These are phyloP conservation scores for Aureobasidium leucospermi DNA, from an alignment of 2,329 filamentous ascomycete genomes.

Conservation along the genomic window DNA sequence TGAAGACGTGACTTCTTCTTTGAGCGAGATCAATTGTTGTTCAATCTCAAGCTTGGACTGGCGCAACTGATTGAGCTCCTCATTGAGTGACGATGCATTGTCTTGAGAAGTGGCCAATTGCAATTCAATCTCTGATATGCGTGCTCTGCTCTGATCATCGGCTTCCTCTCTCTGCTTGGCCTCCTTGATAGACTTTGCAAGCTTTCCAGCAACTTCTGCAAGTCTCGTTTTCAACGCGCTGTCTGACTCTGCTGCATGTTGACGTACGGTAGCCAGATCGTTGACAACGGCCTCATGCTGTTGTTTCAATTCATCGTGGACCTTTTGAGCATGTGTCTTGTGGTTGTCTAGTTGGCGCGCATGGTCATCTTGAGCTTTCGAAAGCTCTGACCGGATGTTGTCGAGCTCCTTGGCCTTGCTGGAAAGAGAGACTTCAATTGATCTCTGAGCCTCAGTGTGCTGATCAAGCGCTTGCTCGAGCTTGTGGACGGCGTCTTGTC, in stretches of 20 bases:
- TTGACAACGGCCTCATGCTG: constrained; percentile 13
- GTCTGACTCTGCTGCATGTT: constrained; percentile 14
- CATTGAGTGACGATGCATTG: not conserved
- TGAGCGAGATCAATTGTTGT: not conserved
- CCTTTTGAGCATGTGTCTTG: not conserved
- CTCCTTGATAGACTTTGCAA: constrained; percentile 16
- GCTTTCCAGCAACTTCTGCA: constrained; percentile 22
- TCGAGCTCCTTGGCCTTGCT: constrained; percentile 7
- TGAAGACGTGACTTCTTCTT: not conserved
- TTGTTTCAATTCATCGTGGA: constrained; percentile 3
- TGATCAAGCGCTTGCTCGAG: not conserved
- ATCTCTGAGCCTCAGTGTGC: constrained; percentile 11
- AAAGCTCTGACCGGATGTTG: not conserved
- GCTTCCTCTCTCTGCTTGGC: constrained; percentile 1
- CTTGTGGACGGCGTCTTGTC: not conserved
- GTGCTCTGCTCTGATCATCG: not conserved
- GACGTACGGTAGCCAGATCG: not conserved
- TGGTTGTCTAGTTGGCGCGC: constrained; percentile 7
- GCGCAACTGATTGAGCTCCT: constrained; percentile 9
- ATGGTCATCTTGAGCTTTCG: constrained; percentile 6
- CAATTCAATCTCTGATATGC: not conserved
- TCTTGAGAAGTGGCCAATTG: not conserved
- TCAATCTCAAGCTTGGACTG: constrained; percentile 13
- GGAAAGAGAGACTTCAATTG: not conserved
- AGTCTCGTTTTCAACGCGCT: constrained; percentile 19